Evolutionary conservation across 257 asterid genomes (phyloP).

Genomic region (Nicotiana obtusifolia): DNA sequence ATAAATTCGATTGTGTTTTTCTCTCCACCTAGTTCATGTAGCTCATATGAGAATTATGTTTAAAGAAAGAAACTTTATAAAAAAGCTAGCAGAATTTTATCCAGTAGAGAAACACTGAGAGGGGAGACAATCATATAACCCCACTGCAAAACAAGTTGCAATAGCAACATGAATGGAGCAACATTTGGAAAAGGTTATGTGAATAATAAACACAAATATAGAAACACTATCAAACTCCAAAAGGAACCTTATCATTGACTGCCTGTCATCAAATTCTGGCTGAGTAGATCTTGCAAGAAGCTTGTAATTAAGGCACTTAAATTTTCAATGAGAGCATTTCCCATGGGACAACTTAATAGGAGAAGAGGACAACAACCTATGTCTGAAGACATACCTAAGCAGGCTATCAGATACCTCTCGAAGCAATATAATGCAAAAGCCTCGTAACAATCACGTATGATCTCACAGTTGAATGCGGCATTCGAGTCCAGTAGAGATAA

Average conservation of each 20-base stretch:
- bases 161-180: background rate
- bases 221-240: background rate
- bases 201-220: background rate
- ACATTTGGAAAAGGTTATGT: background rate
- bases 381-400: constrained; percentile 64
- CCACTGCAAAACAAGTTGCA: background rate
- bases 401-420: constrained; percentile 97
- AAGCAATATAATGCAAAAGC: constrained; percentile 98
- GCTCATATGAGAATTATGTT: constrained; percentile 7
- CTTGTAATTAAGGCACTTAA: background rate
- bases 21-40: constrained; percentile 75
- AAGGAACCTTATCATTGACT: background rate
- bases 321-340: background rate
- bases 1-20: constrained; percentile 75
- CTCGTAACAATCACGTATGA: constrained; percentile 92
- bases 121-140: background rate
- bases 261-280: background rate
- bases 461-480: constrained; percentile 83
- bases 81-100: background rate
- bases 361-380: background rate
- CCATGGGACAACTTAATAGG: background rate
- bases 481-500: constrained; percentile 62
- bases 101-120: background rate
- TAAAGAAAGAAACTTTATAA: background rate
- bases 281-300: background rate